A percentile compares a stretch with the other conserved stretches of the same genome.
phyloP scores from a whole-genome alignment of 176 grass and related monocot species.

The Zoysia japonica region DNA sequence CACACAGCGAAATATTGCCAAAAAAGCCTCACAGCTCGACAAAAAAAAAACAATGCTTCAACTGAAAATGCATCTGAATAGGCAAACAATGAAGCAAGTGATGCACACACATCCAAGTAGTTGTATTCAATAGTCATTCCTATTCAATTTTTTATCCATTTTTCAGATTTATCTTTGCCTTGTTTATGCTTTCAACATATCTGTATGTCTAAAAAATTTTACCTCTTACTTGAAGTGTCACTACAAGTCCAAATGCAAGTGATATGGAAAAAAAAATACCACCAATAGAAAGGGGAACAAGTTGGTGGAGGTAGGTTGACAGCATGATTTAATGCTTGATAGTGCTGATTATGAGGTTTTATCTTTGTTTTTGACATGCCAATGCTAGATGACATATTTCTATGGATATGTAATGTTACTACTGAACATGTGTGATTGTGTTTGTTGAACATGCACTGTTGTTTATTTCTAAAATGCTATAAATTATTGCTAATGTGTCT shows the following conservation, averaged over 20 bases:
- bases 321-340: not conserved
- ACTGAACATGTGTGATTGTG: too few relatives aligned
- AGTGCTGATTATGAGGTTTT: not conserved
- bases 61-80: too few relatives aligned
- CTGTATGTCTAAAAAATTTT: not conserved
- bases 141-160: not conserved
- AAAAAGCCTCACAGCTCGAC: not conserved
- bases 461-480: too few relatives aligned
- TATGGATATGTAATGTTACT: not conserved
- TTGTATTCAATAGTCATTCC: not conserved
- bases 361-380: not conserved
- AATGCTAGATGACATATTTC: not conserved
- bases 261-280: not conserved
- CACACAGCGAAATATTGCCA: not conserved
- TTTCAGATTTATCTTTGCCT: not conserved
- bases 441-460: not conserved
- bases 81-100: too few relatives aligned
- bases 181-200: not conserved
- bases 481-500: not conserved
- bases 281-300: not conserved
- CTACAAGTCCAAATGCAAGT: not conserved
- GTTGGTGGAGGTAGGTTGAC: not conserved
- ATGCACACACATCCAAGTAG: not conserved
- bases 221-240: not conserved
- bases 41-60: not conserved